A percentile compares a stretch with the other conserved stretches of the same genome.
Conservation (phyloP, 345 rosid genomes). For the Stellera chamaejasme region DNA sequence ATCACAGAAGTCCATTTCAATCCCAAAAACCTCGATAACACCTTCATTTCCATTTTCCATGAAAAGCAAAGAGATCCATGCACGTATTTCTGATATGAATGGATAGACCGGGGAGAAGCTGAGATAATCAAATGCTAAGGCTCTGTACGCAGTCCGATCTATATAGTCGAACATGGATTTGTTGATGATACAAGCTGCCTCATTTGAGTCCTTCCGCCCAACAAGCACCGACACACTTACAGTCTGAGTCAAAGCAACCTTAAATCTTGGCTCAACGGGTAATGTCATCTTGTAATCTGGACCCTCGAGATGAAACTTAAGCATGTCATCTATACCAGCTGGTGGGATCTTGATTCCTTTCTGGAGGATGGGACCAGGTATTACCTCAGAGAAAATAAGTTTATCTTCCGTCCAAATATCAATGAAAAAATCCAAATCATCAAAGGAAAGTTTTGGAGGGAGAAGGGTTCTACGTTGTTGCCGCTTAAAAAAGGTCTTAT, state of each 20-base stretch:
- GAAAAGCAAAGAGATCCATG: slow-evolving; percentile 85
- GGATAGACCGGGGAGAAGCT: slow-evolving; percentile 76
- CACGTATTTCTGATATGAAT: slow-evolving; percentile 64
- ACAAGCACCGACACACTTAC: slow-evolving; percentile 71
- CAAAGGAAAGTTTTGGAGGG: slow-evolving; percentile 76
- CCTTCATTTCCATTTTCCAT: slow-evolving; percentile 56
- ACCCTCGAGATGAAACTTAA: slow-evolving; percentile 35
- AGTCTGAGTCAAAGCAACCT: slow-evolving; percentile 40
- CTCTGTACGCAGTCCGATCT: slow-evolving; percentile 54
- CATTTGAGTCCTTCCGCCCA: slow-evolving; percentile 57
- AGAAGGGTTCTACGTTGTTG: slow-evolving; percentile 35
- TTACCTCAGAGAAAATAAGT: slow-evolving; percentile 65
- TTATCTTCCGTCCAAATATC: slow-evolving; percentile 82
- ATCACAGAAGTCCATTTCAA: slow-evolving; percentile 81
- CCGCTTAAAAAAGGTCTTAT: slow-evolving; percentile 52
- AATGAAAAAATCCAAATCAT: slow-evolving; percentile 64
- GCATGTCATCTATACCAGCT: slow-evolving; percentile 32
- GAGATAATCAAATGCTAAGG: slow-evolving; percentile 79
- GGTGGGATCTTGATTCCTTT: slow-evolving; percentile 51
- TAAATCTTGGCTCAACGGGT: slow-evolving; percentile 66
- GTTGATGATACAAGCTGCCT: slow-evolving; percentile 63
- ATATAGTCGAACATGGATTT: slow-evolving; percentile 63
- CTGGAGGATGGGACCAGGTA: slow-evolving; percentile 53
- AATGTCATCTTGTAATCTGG: slow-evolving; percentile 72
- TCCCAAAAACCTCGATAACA: slow-evolving; percentile 59